Evolutionary conservation across 768 basidiomycete genomes (phyloP), one percentile per base, ranked within the genome.

Genomic region (Boletus pseudo-olivaceus): DNA sequence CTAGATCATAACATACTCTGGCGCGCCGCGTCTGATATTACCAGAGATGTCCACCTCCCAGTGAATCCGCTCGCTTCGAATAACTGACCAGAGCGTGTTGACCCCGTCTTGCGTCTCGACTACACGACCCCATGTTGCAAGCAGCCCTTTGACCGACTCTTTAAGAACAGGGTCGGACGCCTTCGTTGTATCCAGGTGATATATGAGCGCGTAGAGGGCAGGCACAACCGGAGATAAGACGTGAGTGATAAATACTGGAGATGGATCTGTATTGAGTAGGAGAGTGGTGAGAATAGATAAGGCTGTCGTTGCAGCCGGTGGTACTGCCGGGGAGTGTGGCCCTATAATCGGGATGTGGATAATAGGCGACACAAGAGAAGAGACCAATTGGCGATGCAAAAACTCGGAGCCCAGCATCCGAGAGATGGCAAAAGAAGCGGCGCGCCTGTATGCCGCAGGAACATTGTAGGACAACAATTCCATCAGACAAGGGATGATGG

Each of bases 51-150:
- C 78, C 34, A 82, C 69, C 32, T 78, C 69, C 88, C 88, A 88
- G 35, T 76, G 70, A 4, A 75, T 69, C 19, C 76, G 75, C 51
- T 80, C 74, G 12, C 76, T 76, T 41, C 68, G 72, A 20, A 88
- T 72, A 39, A 93, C 76, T 9, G 69, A 69, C 84, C 84, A 87
- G 4, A 93, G 61, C 1, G 79, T 77, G 17, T 73, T 70, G 17
- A 80, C 58, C 0, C 82, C 88, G 49, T 86, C 83, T 7, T 71
- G 59, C 6, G 69, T 62, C 34, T 76, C 76, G 0, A 85, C 76
- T 4, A 89, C 78, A 54, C 87, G 81, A 0, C 83, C 91, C 93
- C 92, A 96, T 0, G 87, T 85, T 5, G 76, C 66, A 20, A 95
- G 68, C 14, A 93, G 64, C 9, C 82, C 83, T 19, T 72, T 75